phyloP scores from a whole-genome alignment of 176 grass and related monocot genomes.

The Musa itinerans region DNA sequence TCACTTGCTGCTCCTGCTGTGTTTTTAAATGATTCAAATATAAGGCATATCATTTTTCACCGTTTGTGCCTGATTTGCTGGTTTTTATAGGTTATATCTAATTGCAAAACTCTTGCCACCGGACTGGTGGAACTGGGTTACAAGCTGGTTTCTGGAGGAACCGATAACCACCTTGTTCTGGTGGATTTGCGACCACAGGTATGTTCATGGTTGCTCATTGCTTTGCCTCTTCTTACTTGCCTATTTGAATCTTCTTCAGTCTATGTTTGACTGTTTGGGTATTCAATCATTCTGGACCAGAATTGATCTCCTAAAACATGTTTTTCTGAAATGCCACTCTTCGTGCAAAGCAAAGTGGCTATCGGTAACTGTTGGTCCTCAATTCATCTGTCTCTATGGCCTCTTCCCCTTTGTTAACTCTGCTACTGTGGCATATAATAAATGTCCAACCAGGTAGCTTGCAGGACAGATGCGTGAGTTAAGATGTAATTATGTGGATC shows the following conservation, averaged over 20 bases:
- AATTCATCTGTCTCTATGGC: no score
- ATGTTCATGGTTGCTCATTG: neutral
- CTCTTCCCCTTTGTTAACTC: no score
- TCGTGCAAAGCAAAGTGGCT: no score
- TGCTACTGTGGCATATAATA: no score
- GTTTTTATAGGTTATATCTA: slow-evolving; percentile 10
- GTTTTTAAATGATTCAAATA: neutral
- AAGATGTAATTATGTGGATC: no score
- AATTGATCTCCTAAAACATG: no score
- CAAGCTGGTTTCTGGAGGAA: slow-evolving; percentile 19
- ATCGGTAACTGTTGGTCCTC: no score
- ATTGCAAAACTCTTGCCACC: slow-evolving; percentile 17
- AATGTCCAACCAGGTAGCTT: no score
- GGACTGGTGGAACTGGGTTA: slow-evolving; percentile 8
- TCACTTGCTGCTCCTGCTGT: neutral
- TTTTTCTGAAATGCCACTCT: no score
- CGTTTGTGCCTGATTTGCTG: neutral
- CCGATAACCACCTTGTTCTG: slow-evolving; percentile 17
- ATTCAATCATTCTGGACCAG: neutral
- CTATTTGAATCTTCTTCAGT: neutral
- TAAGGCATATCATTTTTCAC: neutral
- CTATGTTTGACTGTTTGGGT: neutral
- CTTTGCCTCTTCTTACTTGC: neutral
- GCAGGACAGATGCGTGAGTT: no score
- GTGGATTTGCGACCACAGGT: slow-evolving; percentile 14